Conservation (phyloP, 2,329 filamentous ascomycete genomes). For the Fusarium liriodendri region DNA sequence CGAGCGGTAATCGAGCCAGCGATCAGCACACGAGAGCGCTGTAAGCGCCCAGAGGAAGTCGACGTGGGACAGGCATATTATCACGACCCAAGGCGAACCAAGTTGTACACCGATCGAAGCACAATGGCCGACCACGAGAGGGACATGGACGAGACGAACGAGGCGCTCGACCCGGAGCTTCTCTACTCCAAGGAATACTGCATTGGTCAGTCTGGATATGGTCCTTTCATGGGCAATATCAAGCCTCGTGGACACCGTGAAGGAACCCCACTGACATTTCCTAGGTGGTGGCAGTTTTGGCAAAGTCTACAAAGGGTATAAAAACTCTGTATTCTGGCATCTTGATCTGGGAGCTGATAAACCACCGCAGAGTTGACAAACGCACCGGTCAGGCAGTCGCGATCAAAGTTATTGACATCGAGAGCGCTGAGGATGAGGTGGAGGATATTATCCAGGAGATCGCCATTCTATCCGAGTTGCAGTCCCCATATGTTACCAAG, state of each 20-base stretch:
- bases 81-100: conserved; percentile 9
- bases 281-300: conserved; percentile 96
- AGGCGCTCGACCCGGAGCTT: conserved; percentile 81
- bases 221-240: conserved; percentile 3
- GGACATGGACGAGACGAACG: conserved; percentile 60
- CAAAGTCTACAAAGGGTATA: conserved; percentile 96
- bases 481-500: conserved; percentile 96
- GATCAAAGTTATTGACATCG: conserved; percentile 98
- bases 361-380: conserved; percentile 82
- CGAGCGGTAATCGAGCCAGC: not conserved
- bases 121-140: conserved; percentile 62
- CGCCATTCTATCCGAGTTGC: conserved; percentile 93
- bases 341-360: conserved; percentile 11
- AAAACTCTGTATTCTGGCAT: not conserved
- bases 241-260: not conserved
- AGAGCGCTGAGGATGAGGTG: conserved; percentile 98
- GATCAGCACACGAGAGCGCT: not conserved
- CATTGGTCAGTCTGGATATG: conserved; percentile 70
- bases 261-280: conserved; percentile 38
- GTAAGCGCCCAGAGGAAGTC: not conserved
- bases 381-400: conserved; percentile 92
- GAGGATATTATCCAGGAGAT: conserved; percentile 99
- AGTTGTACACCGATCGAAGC: conserved; percentile 16
- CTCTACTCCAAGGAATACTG: conserved; percentile 94
- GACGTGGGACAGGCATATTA: conserved; percentile 14